Evolutionary conservation across 768 basidiomycete genomes (phyloP).

Genomic region (Neoboletus subvelutipes): DNA sequence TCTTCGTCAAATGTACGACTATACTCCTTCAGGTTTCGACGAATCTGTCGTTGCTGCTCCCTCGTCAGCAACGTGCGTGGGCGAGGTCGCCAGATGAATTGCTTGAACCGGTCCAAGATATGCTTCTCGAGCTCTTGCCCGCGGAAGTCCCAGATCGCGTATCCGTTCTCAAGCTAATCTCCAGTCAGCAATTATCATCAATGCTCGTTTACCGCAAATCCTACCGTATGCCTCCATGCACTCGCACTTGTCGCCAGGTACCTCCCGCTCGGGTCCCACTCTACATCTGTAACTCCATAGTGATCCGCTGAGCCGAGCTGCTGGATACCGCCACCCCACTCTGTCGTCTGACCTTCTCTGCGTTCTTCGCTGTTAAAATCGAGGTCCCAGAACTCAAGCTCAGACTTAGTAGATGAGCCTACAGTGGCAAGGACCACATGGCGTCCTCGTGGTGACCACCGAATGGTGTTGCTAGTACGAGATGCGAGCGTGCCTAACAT

Average conservation of each 20-base stretch:
- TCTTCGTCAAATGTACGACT: slow-evolving; percentile 93
- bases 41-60: slow-evolving; percentile 83
- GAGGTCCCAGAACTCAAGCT: slow-evolving; percentile 98
- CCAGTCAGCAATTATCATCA: slow-evolving; percentile 12
- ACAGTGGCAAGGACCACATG: slow-evolving; percentile 96
- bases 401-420: slow-evolving; percentile 92
- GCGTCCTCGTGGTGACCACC: slow-evolving; percentile 95
- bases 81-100: slow-evolving; percentile 98
- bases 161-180: slow-evolving; percentile 89
- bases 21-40: slow-evolving; percentile 89
- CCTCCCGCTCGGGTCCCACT: slow-evolving; percentile 97
- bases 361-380: slow-evolving; percentile 76
- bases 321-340: slow-evolving; percentile 87
- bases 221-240: slow-evolving; percentile 90
- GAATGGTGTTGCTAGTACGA: slow-evolving; percentile 89
- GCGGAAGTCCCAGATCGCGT: slow-evolving; percentile 95
- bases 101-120: slow-evolving; percentile 94
- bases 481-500: slow-evolving; percentile 66
- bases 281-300: slow-evolving; percentile 95
- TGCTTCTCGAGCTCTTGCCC: slow-evolving; percentile 93
- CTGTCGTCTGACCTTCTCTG: slow-evolving; percentile 48
- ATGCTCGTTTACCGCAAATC: slow-evolving; percentile 24
- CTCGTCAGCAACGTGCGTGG: slow-evolving; percentile 82
- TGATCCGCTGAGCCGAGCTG: slow-evolving; percentile 86
- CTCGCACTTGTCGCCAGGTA: slow-evolving; percentile 92